These are phyloP conservation scores for Prunus armeniaca DNA, from an alignment of 306 rosid species.

Conservation along the genomic window DNA sequence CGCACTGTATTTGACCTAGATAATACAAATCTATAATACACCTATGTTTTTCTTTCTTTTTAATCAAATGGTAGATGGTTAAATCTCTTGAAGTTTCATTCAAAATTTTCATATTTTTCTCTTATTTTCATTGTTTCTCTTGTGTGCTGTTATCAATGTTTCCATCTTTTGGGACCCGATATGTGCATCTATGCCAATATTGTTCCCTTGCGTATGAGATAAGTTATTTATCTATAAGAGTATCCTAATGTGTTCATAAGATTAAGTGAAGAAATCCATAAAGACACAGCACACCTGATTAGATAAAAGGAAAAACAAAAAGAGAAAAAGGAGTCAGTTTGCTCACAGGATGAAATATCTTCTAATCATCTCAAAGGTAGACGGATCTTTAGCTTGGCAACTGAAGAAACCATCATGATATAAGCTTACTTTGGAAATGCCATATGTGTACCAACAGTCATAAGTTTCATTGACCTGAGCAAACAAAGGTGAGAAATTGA, in stretches of 20 bases:
- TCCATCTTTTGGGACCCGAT: neutral
- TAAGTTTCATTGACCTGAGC: constrained; percentile 79
- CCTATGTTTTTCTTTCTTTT: neutral
- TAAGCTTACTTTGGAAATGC: constrained; percentile 69
- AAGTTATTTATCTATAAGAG: neutral
- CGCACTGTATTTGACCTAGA: neutral
- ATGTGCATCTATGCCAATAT: neutral
- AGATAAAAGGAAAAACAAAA: neutral
- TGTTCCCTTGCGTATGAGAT: neutral
- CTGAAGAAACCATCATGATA: constrained; percentile 62
- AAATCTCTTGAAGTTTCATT: neutral
- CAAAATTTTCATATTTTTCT: neutral
- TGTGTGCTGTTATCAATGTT: neutral
- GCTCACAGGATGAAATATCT: constrained; percentile 68
- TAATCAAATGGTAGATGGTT: neutral
- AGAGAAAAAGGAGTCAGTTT: neutral
- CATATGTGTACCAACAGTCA: constrained; percentile 84
- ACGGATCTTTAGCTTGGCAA: constrained; percentile 74
- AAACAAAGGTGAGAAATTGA: constrained; percentile 26
- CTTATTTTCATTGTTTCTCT: neutral
- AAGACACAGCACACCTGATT: neutral
- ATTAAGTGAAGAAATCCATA: neutral
- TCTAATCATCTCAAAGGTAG: constrained; percentile 61
- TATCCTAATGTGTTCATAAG: neutral
- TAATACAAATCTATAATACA: neutral